Evolutionary conservation across 164 flowering plant species (phyloP).

Genomic region (Annona squamosa): DNA sequence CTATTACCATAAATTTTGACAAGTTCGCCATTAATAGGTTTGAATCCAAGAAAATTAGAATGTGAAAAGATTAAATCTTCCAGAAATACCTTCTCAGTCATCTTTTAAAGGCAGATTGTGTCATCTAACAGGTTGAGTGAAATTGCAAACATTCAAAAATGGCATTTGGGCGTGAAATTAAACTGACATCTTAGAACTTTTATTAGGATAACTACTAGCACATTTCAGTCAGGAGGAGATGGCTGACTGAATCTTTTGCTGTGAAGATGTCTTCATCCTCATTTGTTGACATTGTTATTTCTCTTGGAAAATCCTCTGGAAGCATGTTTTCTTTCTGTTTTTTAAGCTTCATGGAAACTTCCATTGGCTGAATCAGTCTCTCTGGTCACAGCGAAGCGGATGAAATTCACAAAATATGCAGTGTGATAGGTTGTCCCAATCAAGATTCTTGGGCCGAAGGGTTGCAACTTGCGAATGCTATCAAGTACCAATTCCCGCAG

Average conservation of each 20-base stretch:
- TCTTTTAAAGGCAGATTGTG: not conserved
- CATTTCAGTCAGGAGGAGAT: not conserved
- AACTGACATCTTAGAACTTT: not conserved
- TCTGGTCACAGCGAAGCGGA: conserved; percentile 39
- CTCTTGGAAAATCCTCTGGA: not conserved
- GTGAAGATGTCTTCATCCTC: not conserved
- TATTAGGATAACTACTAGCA: not conserved
- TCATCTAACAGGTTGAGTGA: not conserved
- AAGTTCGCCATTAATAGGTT: not conserved
- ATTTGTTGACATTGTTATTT: not conserved
- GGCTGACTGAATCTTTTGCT: not conserved
- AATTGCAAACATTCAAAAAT: not conserved
- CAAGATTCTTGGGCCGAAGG: conserved; percentile 62
- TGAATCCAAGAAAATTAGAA: too few relatives aligned
- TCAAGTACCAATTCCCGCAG: conserved; percentile 72
- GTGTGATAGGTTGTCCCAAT: conserved; percentile 79
- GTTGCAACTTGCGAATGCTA: conserved; percentile 54
- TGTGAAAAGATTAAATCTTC: not conserved
- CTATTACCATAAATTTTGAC: not conserved
- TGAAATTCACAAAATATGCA: conserved; percentile 83
- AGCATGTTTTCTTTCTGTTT: not conserved
- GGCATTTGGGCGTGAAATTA: not conserved
- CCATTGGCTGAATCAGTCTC: not conserved
- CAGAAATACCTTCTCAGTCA: not conserved
- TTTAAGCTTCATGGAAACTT: not conserved